Conservation (phyloP, 805 yeast species). For the Hanseniaspora occidentalis region DNA sequence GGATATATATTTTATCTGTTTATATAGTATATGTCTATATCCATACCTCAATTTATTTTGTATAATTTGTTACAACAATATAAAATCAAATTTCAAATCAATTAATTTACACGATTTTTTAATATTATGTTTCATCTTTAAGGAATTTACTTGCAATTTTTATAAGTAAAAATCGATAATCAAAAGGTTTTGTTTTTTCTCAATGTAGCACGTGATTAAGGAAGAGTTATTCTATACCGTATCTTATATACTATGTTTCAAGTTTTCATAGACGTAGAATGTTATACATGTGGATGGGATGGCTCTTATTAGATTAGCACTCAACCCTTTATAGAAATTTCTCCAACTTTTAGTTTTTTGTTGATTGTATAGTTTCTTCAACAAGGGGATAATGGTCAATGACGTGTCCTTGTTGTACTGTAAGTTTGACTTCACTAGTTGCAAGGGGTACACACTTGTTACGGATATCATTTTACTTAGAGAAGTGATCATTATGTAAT, state of each 20-base stretch:
- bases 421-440: slow-evolving; percentile 63
- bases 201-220: too few relatives aligned
- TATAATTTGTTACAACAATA: too few relatives aligned
- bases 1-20: too few relatives aligned
- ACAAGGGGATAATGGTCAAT: slow-evolving; percentile 23
- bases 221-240: too few relatives aligned
- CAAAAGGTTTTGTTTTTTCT: too few relatives aligned
- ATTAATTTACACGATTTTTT: too few relatives aligned
- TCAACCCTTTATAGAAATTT: slow-evolving; percentile 77
- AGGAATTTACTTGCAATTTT: too few relatives aligned
- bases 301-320: slow-evolving; percentile 68
- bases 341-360: slow-evolving; percentile 2
- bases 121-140: too few relatives aligned
- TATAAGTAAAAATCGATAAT: too few relatives aligned
- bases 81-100: too few relatives aligned
- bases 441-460: slow-evolving; percentile 66
- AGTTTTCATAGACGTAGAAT: slow-evolving; percentile 68
- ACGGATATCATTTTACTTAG: slow-evolving; percentile 58
- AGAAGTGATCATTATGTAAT: slow-evolving; percentile 57
- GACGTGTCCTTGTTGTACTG: slow-evolving; percentile 34
- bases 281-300: slow-evolving; percentile 91
- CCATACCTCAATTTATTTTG: too few relatives aligned
- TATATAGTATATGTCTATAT: too few relatives aligned
- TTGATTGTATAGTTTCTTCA: slow-evolving; percentile 22
- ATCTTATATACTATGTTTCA: slow-evolving; percentile 22